phyloP scores from a whole-genome alignment of 1,139 yeast genomes.

The Pichia sp. region DNA sequence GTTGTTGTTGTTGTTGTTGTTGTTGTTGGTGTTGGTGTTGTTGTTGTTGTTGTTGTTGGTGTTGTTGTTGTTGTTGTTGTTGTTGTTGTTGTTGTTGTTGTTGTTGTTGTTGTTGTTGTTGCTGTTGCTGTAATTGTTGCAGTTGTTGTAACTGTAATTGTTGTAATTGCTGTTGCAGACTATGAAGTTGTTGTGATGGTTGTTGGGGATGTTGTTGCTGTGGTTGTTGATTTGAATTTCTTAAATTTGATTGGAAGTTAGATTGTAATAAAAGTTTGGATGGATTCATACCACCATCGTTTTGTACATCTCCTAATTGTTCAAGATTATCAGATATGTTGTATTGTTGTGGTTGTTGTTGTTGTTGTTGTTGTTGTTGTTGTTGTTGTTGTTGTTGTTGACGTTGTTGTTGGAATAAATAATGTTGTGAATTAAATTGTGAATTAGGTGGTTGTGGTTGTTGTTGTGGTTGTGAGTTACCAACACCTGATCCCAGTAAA shows the following conservation, averaged over 20 bases:
- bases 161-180: slow-evolving; percentile 28
- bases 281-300: slow-evolving; percentile 27
- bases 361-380: slow-evolving; percentile 9
- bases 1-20: slow-evolving; percentile 15
- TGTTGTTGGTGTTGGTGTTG: no score
- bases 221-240: slow-evolving; percentile 20
- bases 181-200: slow-evolving; percentile 18
- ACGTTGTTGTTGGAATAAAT: slow-evolving; percentile 7
- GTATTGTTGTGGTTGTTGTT: neutral
- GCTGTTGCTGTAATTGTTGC: slow-evolving; percentile 5
- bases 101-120: slow-evolving; percentile 15
- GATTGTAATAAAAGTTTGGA: slow-evolving; percentile 34
- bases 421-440: slow-evolving; percentile 15
- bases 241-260: slow-evolving; percentile 33
- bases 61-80: slow-evolving; percentile 18
- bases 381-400: neutral
- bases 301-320: slow-evolving; percentile 6
- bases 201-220: slow-evolving; percentile 16
- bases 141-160: slow-evolving; percentile 22
- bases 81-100: slow-evolving; percentile 27
- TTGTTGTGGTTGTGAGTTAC: slow-evolving; percentile 10
- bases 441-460: slow-evolving; percentile 11
- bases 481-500: slow-evolving; percentile 4
- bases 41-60: slow-evolving; percentile 15
- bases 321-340: slow-evolving; percentile 1